These are phyloP conservation scores for Mycosphaerelloides madeirae DNA, from an alignment of 2,329 filamentous ascomycete genomes.

Conservation along the genomic window DNA sequence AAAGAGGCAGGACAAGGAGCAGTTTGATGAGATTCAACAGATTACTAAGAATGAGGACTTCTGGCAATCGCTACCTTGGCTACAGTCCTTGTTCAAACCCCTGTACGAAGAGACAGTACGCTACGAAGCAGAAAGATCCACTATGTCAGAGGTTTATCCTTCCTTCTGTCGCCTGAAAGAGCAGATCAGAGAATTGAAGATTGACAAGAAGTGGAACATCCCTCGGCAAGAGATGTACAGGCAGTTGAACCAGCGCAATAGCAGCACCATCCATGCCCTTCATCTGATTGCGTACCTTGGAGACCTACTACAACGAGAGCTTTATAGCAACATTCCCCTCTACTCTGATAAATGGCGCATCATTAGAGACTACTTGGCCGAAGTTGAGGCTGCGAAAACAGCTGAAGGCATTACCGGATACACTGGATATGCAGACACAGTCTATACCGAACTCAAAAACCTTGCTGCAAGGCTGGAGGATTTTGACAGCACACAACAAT, in stretches of 20 bases:
- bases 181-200: not conserved
- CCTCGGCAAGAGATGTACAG: not conserved
- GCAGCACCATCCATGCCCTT: not conserved
- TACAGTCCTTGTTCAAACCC: not conserved
- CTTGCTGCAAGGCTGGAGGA: not conserved
- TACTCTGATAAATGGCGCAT: not conserved
- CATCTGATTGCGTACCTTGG: not conserved
- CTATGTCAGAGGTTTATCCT: not conserved
- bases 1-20: not conserved
- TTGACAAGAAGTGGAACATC: not conserved
- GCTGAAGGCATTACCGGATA: too few relatives aligned
- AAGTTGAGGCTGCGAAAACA: not conserved
- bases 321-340: not conserved
- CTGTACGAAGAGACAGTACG: not conserved
- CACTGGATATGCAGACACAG: not conserved
- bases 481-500: not conserved
- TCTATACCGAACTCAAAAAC: not conserved
- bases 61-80: not conserved
- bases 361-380: not conserved
- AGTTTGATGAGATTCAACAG: not conserved
- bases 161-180: not conserved
- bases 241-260: not conserved
- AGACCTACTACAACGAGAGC: not conserved
- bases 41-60: not conserved
- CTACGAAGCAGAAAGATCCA: not conserved